Evolutionary conservation across 345 rosid species (phyloP).

Genomic region (Turnera subulata): DNA sequence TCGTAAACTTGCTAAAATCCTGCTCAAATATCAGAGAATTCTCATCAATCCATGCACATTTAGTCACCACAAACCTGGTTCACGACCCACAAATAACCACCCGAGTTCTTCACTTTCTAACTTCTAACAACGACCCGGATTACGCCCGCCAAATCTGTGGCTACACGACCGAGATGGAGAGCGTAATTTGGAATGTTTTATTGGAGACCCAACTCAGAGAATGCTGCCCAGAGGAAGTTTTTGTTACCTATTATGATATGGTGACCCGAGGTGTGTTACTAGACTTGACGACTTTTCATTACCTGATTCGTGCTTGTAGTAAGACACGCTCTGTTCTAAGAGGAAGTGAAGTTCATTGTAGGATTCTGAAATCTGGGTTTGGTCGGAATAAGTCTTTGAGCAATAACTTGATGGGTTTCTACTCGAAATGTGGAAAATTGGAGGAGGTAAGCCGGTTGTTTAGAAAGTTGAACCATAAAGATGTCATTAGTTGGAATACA

Average conservation of each 20-base stretch:
- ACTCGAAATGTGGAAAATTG: conserved; percentile 6
- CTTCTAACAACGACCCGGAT: background rate
- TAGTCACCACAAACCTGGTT: conserved; percentile 4
- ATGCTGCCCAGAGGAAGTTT: background rate
- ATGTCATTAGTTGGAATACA: conserved; percentile 14
- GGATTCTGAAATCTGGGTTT: conserved; percentile 14
- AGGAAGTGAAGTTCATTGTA: conserved; percentile 12
- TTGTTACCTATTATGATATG: background rate
- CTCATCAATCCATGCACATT: conserved; percentile 4
- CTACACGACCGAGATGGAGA: background rate
- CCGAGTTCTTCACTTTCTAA: conserved; percentile 1
- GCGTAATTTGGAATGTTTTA: conserved; percentile 9
- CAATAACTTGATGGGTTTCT: conserved; percentile 16
- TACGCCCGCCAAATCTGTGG: conserved; percentile 2
- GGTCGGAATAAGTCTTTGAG: conserved; percentile 5
- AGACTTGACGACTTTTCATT: conserved; percentile 5
- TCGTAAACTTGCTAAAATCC: conserved; percentile 1
- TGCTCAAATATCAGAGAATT: conserved; percentile 5
- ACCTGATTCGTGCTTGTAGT: conserved; percentile 7
- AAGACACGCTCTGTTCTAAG: background rate
- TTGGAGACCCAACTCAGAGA: background rate
- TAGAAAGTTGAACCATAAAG: background rate
- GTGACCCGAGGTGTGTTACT: conserved; percentile 7
- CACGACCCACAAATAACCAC: background rate
- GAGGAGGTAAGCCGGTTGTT: conserved; percentile 4